Conservation (phyloP, 108 stramenopile species). For the Chaetoceros tenuissimus region DNA sequence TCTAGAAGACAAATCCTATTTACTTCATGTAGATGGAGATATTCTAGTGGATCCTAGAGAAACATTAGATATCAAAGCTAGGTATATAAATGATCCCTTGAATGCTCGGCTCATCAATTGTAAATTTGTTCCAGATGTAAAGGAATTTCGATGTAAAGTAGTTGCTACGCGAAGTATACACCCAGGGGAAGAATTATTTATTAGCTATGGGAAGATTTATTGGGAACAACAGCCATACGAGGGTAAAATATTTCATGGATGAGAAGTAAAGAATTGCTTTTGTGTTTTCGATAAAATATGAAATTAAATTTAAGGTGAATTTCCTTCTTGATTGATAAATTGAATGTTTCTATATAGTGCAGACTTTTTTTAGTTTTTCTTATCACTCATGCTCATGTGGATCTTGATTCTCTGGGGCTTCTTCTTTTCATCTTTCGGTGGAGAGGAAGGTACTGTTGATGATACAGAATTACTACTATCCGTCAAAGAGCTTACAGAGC, state of each 20-base stretch:
- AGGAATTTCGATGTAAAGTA: conserved; percentile 1
- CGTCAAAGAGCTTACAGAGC: too few species aligned
- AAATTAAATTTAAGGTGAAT: too few species aligned
- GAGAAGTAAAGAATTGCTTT: too few species aligned
- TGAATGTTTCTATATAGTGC: too few species aligned
- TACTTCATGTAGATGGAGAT: neutral
- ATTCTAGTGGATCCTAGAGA: conserved; percentile 1
- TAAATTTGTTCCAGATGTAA: neutral
- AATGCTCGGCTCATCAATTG: conserved; percentile 4
- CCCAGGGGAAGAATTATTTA: conserved; percentile 60
- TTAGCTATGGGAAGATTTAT: conserved; percentile 51
- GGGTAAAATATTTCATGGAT: neutral
- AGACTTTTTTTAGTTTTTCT: too few species aligned
- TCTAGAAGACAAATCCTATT: neutral
- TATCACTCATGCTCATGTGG: too few species aligned
- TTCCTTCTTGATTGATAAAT: too few species aligned
- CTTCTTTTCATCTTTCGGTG: too few species aligned
- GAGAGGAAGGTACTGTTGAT: too few species aligned
- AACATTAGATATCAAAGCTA: neutral
- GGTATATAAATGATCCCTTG: conserved; percentile 8
- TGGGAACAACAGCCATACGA: conserved; percentile 6
- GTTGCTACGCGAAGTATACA: conserved; percentile 31
- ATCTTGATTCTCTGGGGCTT: too few species aligned
- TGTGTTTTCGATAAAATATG: too few species aligned
- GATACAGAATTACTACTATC: too few species aligned